Base-by-base conservation (phyloP, 1,284 basidiomycete genomes). In the Violaceomyces palustris region DNA sequence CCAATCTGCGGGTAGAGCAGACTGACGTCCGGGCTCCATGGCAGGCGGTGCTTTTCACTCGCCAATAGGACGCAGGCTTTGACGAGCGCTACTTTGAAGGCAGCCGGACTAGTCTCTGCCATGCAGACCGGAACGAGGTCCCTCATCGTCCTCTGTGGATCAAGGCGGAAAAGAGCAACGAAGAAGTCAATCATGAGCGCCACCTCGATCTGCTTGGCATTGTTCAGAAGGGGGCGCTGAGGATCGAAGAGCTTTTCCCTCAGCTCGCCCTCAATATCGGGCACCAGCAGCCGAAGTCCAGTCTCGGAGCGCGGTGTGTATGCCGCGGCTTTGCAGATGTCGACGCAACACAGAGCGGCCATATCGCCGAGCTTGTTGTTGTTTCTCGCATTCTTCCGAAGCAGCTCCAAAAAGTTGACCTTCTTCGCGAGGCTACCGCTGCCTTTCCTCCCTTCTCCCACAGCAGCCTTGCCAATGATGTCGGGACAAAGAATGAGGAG, bases 401-500 rank as follows among this genome's bases (percentile, higher is more conserved):
- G 42, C 28, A 67, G 74, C 18, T 77, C 77, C 47, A 78, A 55
- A 44, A 76, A 78, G 24, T 61, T 67, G 17, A 69, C 49, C 59
- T 77, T 78, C 52, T 77, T 78, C 2, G 69, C 67, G 12, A 75
- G 36, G 14, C 67, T 59, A 14, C 68, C 69, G 35, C 68, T 48
- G 5, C 47, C 53, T 39, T 64, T 67, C 28, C 61, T 59, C 6
- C 58, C 64, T 27, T 77, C 75, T 3, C 74, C 74, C 27, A 74
- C 63, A 6, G 75, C 75, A 7, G 75, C 69, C 27, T 74, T 73
- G 59, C 74, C 75, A 37, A 90, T 75, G 17, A 85, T 78, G 45
- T 94, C 92, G 0, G 85, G 82, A 32, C 85, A 86, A 39, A 88
- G 79, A 48, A 86, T 82, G 32, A 87, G 78, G 6, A 96, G 78